Conservation (phyloP, 2,329 filamentous ascomycete species). For the Xylariaceae sp. region DNA sequence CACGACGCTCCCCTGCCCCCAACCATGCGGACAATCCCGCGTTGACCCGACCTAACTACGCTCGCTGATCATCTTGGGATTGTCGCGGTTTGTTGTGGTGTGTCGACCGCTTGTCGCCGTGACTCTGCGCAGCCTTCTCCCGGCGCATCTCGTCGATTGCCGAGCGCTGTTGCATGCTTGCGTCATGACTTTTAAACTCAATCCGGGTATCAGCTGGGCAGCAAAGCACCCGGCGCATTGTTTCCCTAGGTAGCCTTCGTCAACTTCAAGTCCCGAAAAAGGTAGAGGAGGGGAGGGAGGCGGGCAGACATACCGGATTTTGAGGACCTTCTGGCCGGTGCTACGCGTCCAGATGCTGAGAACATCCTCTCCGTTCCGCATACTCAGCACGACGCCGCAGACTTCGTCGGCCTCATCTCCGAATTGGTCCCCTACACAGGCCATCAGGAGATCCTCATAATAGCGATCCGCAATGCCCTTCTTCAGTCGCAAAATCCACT, state of each 20-base stretch:
- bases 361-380: conserved; percentile 94
- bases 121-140: conserved; percentile 67
- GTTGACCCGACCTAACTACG: conserved; percentile 21
- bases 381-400: conserved; percentile 91
- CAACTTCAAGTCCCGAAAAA: conserved; percentile 8
- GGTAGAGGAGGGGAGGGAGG: background rate
- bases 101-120: conserved; percentile 40
- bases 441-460: conserved; percentile 92
- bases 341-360: conserved; percentile 97
- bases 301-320: conserved; percentile 74
- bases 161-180: conserved; percentile 88
- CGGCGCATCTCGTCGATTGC: conserved; percentile 90
- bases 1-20: background rate
- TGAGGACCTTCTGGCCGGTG: conserved; percentile 89
- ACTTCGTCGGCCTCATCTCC: conserved; percentile 90
- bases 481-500: conserved; percentile 96
- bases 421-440: conserved; percentile 93
- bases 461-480: conserved; percentile 96
- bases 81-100: conserved; percentile 35
- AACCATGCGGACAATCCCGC: background rate
- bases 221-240: conserved; percentile 84
- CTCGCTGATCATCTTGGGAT: conserved; percentile 37
- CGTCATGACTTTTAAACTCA: conserved; percentile 94
- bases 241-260: conserved; percentile 66
- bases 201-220: conserved; percentile 89